A percentile compares a stretch with the other conserved stretches of the same genome.
phyloP scores from a whole-genome alignment of 768 basidiomycete species.

The Lactarius akahatsu region DNA sequence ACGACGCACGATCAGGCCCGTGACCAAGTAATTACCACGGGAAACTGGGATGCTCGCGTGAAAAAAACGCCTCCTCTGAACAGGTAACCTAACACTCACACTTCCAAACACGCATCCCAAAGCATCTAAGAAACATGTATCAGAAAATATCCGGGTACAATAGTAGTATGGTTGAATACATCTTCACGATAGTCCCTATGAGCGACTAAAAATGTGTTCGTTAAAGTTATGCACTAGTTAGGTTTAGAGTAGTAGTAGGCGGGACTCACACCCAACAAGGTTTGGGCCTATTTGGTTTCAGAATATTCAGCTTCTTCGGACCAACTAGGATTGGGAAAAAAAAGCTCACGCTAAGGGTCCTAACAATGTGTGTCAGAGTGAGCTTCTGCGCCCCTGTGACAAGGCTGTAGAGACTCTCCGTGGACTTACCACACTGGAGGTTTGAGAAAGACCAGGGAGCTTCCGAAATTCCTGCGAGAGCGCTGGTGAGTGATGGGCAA shows the following conservation, averaged over 20 bases:
- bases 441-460: conserved; percentile 6
- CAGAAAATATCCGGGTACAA: not conserved
- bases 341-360: conserved; percentile 28
- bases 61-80: not conserved
- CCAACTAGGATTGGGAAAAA: not conserved
- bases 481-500: not conserved
- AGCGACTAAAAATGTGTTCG: conserved; percentile 12
- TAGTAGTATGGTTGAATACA: conserved; percentile 5
- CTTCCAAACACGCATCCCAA: conserved; percentile 29
- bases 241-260: not conserved
- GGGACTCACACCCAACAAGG: conserved; percentile 24
- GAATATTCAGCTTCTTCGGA: conserved; percentile 2
- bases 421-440: conserved; percentile 28
- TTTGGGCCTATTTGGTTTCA: conserved; percentile 20
- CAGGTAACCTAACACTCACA: conserved; percentile 17
- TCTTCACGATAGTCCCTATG: conserved; percentile 25
- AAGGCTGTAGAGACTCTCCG: not conserved
- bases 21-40: conserved; percentile 23
- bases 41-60: conserved; percentile 20
- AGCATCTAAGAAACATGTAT: conserved; percentile 19
- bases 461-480: conserved; percentile 17
- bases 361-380: not conserved
- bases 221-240: not conserved
- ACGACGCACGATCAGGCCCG: conserved; percentile 25
- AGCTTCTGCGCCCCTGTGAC: not conserved